These are phyloP conservation scores for Spergularia bocconei DNA, from an alignment of 148 eudicot species.

Conservation along the genomic window DNA sequence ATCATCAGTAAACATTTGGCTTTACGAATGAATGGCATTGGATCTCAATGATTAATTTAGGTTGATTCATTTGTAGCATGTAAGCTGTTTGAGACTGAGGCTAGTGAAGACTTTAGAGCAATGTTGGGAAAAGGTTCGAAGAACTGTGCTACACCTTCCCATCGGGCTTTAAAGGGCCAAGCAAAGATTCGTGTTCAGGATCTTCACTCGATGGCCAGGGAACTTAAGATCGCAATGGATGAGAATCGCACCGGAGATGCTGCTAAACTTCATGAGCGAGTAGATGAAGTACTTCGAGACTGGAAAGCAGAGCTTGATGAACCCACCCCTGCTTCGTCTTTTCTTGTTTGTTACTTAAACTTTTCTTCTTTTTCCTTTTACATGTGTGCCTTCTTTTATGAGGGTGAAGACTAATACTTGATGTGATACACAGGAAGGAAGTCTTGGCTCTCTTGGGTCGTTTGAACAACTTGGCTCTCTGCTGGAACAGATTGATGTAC, in stretches of 20 bases:
- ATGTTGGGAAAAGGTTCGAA: conserved; percentile 38
- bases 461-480: conserved; percentile 36
- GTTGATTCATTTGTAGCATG: conserved; percentile 18
- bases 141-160: conserved; percentile 36
- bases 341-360: conserved; percentile 26
- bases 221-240: conserved; percentile 41
- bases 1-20: not conserved
- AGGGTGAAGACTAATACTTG: conserved; percentile 1
- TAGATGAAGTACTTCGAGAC: conserved; percentile 37
- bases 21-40: not conserved
- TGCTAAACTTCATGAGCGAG: conserved; percentile 40
- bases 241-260: conserved; percentile 41
- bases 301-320: conserved; percentile 51
- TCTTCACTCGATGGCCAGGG: conserved; percentile 35
- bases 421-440: conserved; percentile 36
- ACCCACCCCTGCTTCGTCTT: conserved; percentile 43
- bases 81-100: conserved; percentile 7
- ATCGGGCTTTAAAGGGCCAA: conserved; percentile 38
- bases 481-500: conserved; percentile 28
- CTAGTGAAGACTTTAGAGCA: conserved; percentile 10
- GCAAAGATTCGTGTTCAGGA: conserved; percentile 45
- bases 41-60: conserved; percentile 8
- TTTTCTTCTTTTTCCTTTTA: not conserved
- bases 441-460: conserved; percentile 39
- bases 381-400: not conserved